Evolutionary conservation across 2,329 filamentous ascomycete genomes (phyloP), one percentile per base, ranked within the genome.

Genomic region (Exophiala alcalophila): DNA sequence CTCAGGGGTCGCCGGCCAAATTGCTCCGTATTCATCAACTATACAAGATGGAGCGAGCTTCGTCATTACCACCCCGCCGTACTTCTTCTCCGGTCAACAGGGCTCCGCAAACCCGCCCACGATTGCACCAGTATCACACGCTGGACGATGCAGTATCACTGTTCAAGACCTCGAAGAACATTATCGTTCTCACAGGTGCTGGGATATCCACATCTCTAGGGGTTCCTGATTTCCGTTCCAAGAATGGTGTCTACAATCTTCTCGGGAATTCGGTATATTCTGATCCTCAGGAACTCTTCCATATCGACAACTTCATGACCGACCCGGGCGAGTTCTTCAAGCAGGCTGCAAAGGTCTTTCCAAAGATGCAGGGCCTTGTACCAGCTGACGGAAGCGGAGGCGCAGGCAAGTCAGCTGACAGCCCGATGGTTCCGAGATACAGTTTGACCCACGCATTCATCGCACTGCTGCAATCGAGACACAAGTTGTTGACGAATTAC

Each of bases 171-270:
- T 80, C 83, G 44, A 78, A 78, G 55, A 94, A 95, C 64, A 90
- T 98, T 63, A 80, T 98, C 59, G 85, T 97, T 53, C 78, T 98
- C 54, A 97, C 92, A 1, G 92, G 92, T 37, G 92, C 92, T 12
- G 92, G 92, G 67, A 97, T 98, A 55, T 96, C 90, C 18, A 98
- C 92, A 1, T 95, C 88, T 37, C 80, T 98, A 14, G 92, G 92
- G 49, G 97, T 98, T 47, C 92, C 92, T 4, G 92, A 98, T 64
- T 98, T 98, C 61, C 83, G 92, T 54, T 96, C 90, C 38, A 92
- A 92, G 64, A 85, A 87, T 59, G 94, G 83, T 1, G 37, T 53
- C 18, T 52, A 55, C 46, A 46, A 50, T 33, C 31, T 53, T 12
- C 42, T 97, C 37, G 81, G 79, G 56, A 80, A 87, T 58, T 76